Percentiles rank a stretch among this genome's conserved stretches.
phyloP scores from a whole-genome alignment of 768 basidiomycete species.

The Tricholoma saponaceum region DNA sequence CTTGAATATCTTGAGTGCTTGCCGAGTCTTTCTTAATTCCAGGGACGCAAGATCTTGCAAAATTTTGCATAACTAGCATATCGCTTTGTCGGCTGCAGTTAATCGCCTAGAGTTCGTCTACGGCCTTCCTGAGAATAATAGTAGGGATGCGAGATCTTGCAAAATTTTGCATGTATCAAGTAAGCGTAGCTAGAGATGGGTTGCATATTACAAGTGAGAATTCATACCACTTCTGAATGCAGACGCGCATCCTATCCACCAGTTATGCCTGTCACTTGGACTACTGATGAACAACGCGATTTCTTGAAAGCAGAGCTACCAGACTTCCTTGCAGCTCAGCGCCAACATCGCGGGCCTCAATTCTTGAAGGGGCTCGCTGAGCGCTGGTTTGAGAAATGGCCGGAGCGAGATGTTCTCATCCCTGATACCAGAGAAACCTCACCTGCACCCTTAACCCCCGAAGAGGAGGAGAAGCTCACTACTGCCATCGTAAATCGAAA shows the following conservation, averaged over 20 bases:
- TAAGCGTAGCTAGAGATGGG: neutral
- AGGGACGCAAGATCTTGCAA: neutral
- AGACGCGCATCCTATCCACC: neutral
- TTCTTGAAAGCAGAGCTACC: neutral
- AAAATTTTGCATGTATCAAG: neutral
- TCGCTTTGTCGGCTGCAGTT: neutral
- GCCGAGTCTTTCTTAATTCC: neutral
- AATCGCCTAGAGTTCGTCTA: neutral
- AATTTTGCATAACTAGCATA: neutral
- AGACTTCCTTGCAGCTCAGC: neutral
- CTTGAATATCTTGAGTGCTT: neutral
- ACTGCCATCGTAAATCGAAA: neutral
- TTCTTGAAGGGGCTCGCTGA: neutral
- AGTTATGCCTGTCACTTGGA: neutral
- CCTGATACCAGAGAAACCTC: neutral
- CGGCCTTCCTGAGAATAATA: neutral
- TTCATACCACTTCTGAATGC: neutral
- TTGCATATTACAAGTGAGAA: neutral
- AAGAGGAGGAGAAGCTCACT: neutral
- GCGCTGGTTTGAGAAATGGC: neutral
- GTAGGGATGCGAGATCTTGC: neutral
- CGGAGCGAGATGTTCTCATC: neutral
- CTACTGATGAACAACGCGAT: neutral
- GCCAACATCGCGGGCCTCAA: neutral
- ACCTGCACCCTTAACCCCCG: neutral